These are phyloP conservation scores for Stagonosporopsis vannaccii DNA, from an alignment of 2,329 filamentous ascomycete species.

Conservation along the genomic window DNA sequence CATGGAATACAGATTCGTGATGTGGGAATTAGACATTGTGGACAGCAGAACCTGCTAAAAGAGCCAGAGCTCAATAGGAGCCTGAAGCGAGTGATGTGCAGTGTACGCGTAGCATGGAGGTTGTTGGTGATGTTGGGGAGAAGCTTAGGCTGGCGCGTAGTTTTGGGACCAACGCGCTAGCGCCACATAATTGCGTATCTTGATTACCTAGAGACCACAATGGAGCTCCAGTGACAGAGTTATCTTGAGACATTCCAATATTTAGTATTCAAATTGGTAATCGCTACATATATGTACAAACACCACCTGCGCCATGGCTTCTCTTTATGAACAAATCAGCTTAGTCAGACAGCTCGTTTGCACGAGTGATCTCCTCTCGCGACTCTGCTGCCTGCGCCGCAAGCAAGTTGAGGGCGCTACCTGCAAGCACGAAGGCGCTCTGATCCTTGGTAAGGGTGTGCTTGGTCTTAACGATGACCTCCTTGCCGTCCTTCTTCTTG, in stretches of 20 bases:
- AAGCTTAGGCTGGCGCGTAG: neutral
- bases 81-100: neutral
- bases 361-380: conserved; percentile 47
- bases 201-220: neutral
- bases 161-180: neutral
- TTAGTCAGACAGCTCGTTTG: conserved; percentile 50
- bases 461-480: conserved; percentile 76
- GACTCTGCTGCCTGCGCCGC: conserved; percentile 64
- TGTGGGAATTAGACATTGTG: neutral
- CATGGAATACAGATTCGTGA: neutral
- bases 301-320: conserved; percentile 12
- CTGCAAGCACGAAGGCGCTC: conserved; percentile 88
- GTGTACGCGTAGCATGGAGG: neutral
- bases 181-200: neutral
- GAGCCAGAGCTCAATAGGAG: neutral
- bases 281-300: conserved; percentile 20
- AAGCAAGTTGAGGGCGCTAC: conserved; percentile 90
- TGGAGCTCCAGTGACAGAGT: neutral
- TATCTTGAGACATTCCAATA: neutral
- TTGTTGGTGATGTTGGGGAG: neutral
- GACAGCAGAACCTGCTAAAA: neutral
- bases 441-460: conserved; percentile 91
- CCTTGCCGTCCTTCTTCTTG: conserved; percentile 64
- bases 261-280: neutral
- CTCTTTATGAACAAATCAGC: conserved; percentile 1